Base-by-base conservation (phyloP, 2,329 filamentous ascomycete genomes). In the Mollisiaceae sp. region DNA sequence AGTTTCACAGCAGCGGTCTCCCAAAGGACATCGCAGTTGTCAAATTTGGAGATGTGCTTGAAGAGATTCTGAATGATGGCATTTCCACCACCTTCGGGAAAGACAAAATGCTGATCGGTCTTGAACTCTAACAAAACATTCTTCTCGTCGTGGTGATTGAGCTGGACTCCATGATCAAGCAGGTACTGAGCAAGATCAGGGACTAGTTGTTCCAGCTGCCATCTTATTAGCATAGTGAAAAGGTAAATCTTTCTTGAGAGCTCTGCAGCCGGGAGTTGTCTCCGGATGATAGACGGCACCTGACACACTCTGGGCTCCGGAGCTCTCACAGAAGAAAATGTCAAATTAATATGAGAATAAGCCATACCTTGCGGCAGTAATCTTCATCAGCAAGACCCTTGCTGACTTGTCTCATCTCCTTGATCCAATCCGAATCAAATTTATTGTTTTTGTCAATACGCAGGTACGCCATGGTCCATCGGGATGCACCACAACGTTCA, bases 401-500 rank as follows among this genome's bases (percentile, higher is more conserved):
- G 68, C 75, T 78, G 45, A 79, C 77, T 12, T 72, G 66, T 35
- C 72, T 69, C 75, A 67, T 65, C 41, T 65, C 66, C 32, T 68
- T 63, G 41, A 68, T 54, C 63, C 63, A 68, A 39, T 63, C 63
- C 14, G 60, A 57, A 43, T 68, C 57, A 36, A 64, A 68, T 18
- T 68, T 62, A 38, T 65, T 64, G 45, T 79, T 72, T 65, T 76
- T 76, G 71, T 79, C 77, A 8, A 81, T 67, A n/a, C 77, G 71
- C 8, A 81, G 72, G 65, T 79, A 79, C 5, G 79, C 77, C 76
- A 79, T 79, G 3, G 78, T 80, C 78, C 78, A 79, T 59, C 77
- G 73, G 9, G 74, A 78, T 41, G 78, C 78, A 47, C 78, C 78
- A 63, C 77, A 79, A 64, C 78, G 75, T 67, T 80, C 79, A 35